Evolutionary conservation across 2,329 filamentous ascomycete genomes (phyloP), one percentile per base, ranked within the genome.

Genomic region (Pseudogymnoascus sp.): DNA sequence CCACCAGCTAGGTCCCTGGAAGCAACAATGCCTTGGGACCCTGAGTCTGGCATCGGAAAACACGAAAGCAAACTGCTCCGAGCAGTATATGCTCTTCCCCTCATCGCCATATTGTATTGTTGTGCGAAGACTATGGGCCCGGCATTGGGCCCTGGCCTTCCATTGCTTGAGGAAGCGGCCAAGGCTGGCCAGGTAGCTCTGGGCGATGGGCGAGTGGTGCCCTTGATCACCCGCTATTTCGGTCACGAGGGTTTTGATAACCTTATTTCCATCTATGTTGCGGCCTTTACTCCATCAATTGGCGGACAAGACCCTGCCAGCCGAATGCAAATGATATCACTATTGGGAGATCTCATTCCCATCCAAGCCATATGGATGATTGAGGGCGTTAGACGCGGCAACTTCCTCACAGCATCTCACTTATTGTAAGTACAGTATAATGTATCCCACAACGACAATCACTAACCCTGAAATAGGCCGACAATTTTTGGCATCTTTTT

Each of bases 21-120:
- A 13, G 70, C 67, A 8, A 70, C 64, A 1, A 71, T 72, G 68
- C 65, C 70, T 1, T 72, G 67, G 65, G 70, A 73, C 36, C 68
- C 67, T 7, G 64, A 68, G 18, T 62, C 67, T 31, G 70, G 70
- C 12, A 52, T 67, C 31, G 69, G 67, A 6, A 66, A 69, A 39
- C 66, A 69, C 8, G 70, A 72, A 60, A 71, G 62, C 31, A 59
- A 63, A 25, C 27, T 68, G 59, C n/a, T 60, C 4, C 63, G 69
- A 48, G 63, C 65, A 12, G 25, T 70, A 27, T 68, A 64, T 61
- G 67, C 68, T n/a, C 48, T 70, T 13, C 67, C 69, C 1, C 58
- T 70, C 18, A 40, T 66, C 7, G 52, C 29, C 27, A 55, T 60
- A 27, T 33, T 55, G 18, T 61, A 59, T 29, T 4, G 48, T 12